These are phyloP conservation scores for Aquilaria sinensis DNA, from an alignment of 345 rosid genomes.

Conservation along the genomic window DNA sequence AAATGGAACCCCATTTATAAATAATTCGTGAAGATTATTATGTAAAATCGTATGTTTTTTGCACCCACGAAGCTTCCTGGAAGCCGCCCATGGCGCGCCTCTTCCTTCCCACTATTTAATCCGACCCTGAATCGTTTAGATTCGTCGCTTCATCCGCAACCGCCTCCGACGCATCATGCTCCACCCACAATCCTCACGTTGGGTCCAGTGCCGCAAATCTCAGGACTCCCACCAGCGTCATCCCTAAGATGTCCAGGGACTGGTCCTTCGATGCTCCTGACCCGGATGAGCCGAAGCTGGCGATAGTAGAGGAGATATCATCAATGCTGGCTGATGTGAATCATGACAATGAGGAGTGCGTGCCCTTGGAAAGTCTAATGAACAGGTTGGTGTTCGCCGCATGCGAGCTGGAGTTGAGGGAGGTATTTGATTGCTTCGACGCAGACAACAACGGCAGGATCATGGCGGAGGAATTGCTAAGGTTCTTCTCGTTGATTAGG, in stretches of 20 bases:
- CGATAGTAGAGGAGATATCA: constrained; percentile 50
- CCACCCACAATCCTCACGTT: constrained; percentile 17
- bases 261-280: constrained; percentile 50
- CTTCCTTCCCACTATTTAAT: constrained; percentile 61
- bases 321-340: constrained; percentile 59
- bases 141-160: constrained; percentile 32
- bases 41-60: no score
- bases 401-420: constrained; percentile 55
- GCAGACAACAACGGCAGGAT: no score
- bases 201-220: constrained; percentile 3
- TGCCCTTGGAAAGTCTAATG: constrained; percentile 51
- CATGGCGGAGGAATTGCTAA: no score
- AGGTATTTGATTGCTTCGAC: constrained; percentile 71
- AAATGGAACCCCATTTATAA: no score
- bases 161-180: constrained; percentile 27
- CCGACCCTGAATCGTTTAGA: constrained; percentile 50
- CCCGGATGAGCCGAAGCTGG: constrained; percentile 50
- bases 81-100: constrained; percentile 58
- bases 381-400: constrained; percentile 39
- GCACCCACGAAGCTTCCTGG: constrained; percentile 88
- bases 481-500: no score
- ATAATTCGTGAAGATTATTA: no score
- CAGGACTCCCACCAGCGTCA: constrained; percentile 73
- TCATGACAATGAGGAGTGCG: constrained; percentile 31
- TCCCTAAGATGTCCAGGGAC: constrained; percentile 36